phyloP scores from a whole-genome alignment of 345 rosid genomes.

The Acer saccharum region DNA sequence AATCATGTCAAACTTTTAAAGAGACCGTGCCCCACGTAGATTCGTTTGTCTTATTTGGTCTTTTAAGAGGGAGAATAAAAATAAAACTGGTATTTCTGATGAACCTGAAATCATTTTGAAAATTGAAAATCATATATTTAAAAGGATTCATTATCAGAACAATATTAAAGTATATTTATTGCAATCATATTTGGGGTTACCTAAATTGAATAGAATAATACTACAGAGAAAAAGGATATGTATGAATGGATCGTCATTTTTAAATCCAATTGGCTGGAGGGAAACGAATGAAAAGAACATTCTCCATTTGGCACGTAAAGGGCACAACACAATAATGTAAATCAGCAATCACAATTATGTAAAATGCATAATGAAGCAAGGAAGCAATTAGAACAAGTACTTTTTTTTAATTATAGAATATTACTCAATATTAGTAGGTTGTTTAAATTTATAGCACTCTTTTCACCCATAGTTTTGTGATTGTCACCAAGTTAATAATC shows the following conservation, averaged over 20 bases:
- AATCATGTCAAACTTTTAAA: not conserved
- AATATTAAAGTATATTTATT: too few species aligned
- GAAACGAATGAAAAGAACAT: not conserved
- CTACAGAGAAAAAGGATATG: not conserved
- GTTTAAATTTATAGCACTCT: too few species aligned
- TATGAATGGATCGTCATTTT: too few species aligned
- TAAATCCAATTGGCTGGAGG: not conserved
- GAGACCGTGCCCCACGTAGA: not conserved
- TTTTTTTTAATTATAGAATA: too few species aligned
- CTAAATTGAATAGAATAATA: too few species aligned
- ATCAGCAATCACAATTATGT: too few species aligned
- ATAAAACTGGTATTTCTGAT: not conserved
- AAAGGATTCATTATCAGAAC: not conserved
- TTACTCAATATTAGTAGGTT: too few species aligned
- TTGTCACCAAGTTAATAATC: too few species aligned
- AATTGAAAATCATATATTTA: too few species aligned
- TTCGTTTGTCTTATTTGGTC: constrained; percentile 22
- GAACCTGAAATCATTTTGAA: not conserved
- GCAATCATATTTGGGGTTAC: not conserved
- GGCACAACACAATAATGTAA: not conserved
- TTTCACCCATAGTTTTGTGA: too few species aligned
- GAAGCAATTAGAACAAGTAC: not conserved
- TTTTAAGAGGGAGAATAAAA: not conserved
- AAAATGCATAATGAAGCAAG: not conserved
- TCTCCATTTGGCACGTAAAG: not conserved